A percentile compares a stretch with the other conserved stretches of the same genome.
Conservation (phyloP, 768 basidiomycete species). For the Tubosaeta sp. region DNA sequence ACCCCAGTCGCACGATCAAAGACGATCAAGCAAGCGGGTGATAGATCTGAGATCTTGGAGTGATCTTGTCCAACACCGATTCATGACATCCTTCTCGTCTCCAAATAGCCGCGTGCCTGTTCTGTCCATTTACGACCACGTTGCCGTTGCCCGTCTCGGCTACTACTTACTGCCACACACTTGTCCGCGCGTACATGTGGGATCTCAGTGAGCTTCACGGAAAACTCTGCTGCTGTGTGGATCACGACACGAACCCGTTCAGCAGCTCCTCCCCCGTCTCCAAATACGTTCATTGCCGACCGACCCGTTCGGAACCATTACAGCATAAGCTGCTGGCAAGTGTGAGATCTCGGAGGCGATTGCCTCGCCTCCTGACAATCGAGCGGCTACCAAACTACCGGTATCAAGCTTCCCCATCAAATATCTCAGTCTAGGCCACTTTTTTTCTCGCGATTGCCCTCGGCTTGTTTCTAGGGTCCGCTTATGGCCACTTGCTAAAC, state of each 20-base stretch:
- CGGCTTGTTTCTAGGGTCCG: constrained; percentile 32
- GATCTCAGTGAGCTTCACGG: constrained; percentile 42
- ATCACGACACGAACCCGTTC: constrained; percentile 21
- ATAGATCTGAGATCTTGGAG: constrained; percentile 35
- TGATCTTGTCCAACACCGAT: constrained; percentile 40
- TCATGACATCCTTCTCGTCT: constrained; percentile 23
- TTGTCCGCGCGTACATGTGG: constrained; percentile 30
- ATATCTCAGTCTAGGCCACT: constrained; percentile 25
- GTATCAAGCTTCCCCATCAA: constrained; percentile 27
- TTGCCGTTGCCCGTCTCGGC: constrained; percentile 44
- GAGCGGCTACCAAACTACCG: constrained; percentile 28
- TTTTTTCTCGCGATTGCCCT: constrained; percentile 25
- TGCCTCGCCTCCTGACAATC: constrained; percentile 30
- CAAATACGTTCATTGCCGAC: constrained; percentile 26
- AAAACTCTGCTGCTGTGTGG: constrained; percentile 20
- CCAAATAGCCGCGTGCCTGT: constrained; percentile 52
- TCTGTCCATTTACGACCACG: constrained; percentile 35
- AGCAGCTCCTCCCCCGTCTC: constrained; percentile 3
- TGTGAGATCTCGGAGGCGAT: constrained; percentile 34
- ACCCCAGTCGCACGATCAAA: constrained; percentile 58
- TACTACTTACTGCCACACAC: constrained; percentile 38
- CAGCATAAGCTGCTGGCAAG: constrained; percentile 26
- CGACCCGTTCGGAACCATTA: constrained; percentile 28
- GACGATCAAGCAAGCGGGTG: constrained; percentile 47
- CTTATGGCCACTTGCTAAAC: constrained; percentile 23